phyloP scores from a whole-genome alignment of 352 stramenopile genomes.

The Sclerospora graminicola region DNA sequence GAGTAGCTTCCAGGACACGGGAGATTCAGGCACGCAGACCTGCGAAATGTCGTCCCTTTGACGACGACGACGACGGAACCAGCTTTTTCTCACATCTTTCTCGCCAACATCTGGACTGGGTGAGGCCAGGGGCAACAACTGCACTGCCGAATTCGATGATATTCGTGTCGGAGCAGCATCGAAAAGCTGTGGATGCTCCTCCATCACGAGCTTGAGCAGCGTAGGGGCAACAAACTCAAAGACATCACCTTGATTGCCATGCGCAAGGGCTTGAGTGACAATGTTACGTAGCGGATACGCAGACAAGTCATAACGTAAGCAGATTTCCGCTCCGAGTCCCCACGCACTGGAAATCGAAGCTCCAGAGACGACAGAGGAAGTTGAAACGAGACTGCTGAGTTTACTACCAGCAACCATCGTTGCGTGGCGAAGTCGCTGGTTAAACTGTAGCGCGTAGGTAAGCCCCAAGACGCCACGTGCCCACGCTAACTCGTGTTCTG shows the following conservation, averaged over 20 bases:
- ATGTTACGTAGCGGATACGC: conserved; percentile 40
- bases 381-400: conserved; percentile 28
- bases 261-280: conserved; percentile 18
- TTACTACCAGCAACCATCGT: conserved; percentile 47
- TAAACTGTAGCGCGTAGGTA: conserved; percentile 56
- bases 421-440: conserved; percentile 46
- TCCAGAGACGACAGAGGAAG: conserved; percentile 15
- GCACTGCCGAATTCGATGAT: conserved; percentile 11
- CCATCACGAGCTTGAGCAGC: conserved; percentile 37
- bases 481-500: conserved; percentile 17
- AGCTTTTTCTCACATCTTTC: conserved; percentile 15
- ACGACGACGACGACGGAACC: conserved; percentile 22
- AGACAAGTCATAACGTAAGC: conserved; percentile 37
- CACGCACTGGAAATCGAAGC: conserved; percentile 18
- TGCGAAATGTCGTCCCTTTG: conserved; percentile 7
- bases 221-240: conserved; percentile 52
- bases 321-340: conserved; percentile 31
- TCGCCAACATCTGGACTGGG: conserved; percentile 10
- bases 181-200: conserved; percentile 41
- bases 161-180: conserved; percentile 13
- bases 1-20: conserved; percentile 19
- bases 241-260: conserved; percentile 20
- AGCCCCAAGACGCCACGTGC: conserved; percentile 33
- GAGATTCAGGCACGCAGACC: conserved; percentile 7
- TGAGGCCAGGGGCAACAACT: conserved; percentile 17